phyloP scores from a whole-genome alignment of 345 rosid genomes.

The Citrus hindsii region DNA sequence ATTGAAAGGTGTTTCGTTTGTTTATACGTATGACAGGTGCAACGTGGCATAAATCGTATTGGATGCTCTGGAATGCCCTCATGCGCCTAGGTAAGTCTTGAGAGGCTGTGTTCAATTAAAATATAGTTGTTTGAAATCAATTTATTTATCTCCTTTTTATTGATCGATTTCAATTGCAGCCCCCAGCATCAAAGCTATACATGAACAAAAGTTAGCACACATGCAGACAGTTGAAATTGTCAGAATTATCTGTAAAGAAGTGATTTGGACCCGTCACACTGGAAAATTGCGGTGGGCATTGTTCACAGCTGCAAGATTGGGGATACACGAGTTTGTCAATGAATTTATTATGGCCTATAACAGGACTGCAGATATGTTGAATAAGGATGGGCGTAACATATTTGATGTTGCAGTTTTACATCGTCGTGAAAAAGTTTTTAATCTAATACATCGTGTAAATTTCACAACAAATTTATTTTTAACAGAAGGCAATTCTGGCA shows the following conservation, averaged over 20 bases:
- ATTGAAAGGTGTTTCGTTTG: too few relatives aligned
- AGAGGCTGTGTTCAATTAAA: too few relatives aligned
- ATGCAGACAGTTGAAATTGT: too few relatives aligned
- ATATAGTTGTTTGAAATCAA: too few relatives aligned
- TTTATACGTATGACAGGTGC: not conserved
- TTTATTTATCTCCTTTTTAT: too few relatives aligned
- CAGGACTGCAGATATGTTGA: too few relatives aligned
- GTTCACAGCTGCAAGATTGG: not conserved
- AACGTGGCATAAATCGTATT: not conserved
- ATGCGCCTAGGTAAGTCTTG: too few relatives aligned
- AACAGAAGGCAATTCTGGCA: too few relatives aligned
- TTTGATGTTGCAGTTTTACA: constrained; percentile 10
- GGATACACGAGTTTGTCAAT: not conserved
- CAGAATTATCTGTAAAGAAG: not conserved
- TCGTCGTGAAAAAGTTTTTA: constrained; percentile 14
- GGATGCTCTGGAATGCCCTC: too few relatives aligned
- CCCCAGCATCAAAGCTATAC: too few relatives aligned
- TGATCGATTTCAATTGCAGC: too few relatives aligned
- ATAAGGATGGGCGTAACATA: not conserved
- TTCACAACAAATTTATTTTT: accelerated
- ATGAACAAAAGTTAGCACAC: too few relatives aligned
- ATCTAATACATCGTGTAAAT: constrained; percentile 3
- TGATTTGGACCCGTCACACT: not conserved
- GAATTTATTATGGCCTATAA: not conserved
- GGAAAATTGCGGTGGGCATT: accelerated